Evolutionary conservation across 768 basidiomycete genomes (phyloP).

Genomic region (Pisolithus tinctorius): DNA sequence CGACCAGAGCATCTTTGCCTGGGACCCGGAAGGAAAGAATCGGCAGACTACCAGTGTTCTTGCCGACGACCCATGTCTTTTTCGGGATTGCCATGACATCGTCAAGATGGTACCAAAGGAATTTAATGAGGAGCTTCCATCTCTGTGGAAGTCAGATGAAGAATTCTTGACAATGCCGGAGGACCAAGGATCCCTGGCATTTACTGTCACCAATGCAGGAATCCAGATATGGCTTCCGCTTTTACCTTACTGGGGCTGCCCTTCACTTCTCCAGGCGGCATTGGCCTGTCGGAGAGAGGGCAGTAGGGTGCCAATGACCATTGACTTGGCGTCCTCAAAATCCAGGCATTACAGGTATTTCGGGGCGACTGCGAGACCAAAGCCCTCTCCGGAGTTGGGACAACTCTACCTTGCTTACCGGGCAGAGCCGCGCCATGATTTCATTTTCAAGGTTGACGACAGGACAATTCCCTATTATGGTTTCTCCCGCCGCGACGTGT

Average conservation of each 20-base stretch:
- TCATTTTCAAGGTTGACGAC: neutral
- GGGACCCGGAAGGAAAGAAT: neutral
- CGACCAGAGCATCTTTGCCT: conserved; percentile 2
- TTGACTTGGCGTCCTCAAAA: neutral
- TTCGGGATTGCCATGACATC: neutral
- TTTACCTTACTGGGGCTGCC: neutral
- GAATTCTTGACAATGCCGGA: neutral
- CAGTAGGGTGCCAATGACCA: neutral
- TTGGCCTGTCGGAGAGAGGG: neutral
- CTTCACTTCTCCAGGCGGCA: neutral
- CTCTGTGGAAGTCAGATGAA: neutral
- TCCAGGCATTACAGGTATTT: neutral
- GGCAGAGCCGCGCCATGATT: neutral
- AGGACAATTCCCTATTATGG: neutral
- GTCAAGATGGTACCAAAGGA: neutral
- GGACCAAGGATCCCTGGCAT: neutral
- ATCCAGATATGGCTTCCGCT: neutral
- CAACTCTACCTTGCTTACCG: neutral
- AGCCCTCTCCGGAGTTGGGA: neutral
- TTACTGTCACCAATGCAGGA: neutral
- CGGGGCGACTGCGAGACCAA: neutral
- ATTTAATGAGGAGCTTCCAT: neutral
- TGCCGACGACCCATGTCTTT: neutral
- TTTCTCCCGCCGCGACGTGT: neutral
- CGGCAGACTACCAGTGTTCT: neutral